phyloP scores from a whole-genome alignment of 1,139 yeast species.

The Magnusiomyces sp. region DNA sequence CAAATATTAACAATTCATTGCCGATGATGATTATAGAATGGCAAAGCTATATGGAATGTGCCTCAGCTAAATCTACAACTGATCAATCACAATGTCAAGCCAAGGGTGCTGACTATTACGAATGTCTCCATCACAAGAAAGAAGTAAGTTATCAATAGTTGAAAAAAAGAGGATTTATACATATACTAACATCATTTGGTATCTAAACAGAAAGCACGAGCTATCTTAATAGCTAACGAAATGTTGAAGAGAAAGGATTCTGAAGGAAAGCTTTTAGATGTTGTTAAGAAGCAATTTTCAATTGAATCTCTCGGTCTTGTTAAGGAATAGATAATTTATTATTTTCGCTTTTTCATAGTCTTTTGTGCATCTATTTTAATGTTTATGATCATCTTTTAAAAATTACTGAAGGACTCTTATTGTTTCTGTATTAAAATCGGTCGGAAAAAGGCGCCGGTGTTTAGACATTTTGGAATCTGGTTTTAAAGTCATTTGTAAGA shows the following conservation, averaged over 20 bases:
- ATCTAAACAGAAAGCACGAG: slow-evolving; percentile 9
- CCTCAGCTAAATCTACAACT: slow-evolving; percentile 34
- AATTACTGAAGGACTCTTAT: too few relatives aligned
- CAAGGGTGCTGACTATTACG: slow-evolving; percentile 40
- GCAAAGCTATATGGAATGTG: slow-evolving; percentile 41
- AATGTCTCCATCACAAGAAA: slow-evolving; percentile 42
- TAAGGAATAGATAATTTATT: slow-evolving; percentile 14
- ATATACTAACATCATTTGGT: neutral
- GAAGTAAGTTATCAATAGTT: slow-evolving; percentile 26
- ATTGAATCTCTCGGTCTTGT: slow-evolving; percentile 28
- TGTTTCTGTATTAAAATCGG: too few relatives aligned
- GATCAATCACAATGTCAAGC: slow-evolving; percentile 35
- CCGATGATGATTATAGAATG: slow-evolving; percentile 26
- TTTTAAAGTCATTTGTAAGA: too few relatives aligned
- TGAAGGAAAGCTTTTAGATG: slow-evolving; percentile 18
- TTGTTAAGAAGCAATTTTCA: slow-evolving; percentile 19
- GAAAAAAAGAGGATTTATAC: neutral
- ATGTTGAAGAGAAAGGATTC: slow-evolving; percentile 23
- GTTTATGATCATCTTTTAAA: neutral
- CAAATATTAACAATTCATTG: neutral
- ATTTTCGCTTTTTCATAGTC: neutral
- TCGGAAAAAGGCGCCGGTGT: too few relatives aligned
- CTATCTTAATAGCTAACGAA: slow-evolving; percentile 18
- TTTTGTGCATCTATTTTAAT: neutral
- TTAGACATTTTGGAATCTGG: too few relatives aligned